These are phyloP conservation scores for Elongisporangium senticosum DNA, from an alignment of 352 stramenopile species.

Conservation along the genomic window DNA sequence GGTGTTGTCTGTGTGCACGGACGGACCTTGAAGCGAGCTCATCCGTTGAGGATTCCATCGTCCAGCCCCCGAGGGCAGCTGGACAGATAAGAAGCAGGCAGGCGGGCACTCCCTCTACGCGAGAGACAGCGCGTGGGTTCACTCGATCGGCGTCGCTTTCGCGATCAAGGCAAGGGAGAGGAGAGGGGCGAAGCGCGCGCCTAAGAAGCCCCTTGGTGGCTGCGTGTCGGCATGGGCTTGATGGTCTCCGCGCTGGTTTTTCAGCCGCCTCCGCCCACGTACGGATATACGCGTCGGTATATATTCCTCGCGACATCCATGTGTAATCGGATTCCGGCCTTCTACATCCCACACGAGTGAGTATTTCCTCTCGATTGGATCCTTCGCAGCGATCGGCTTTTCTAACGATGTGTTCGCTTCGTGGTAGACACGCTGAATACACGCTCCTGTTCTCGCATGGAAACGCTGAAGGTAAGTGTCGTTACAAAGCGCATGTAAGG, in stretches of 20 bases:
- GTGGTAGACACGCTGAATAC: slow-evolving; percentile 82
- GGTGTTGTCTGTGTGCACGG: no score
- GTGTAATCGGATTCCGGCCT: slow-evolving; percentile 90
- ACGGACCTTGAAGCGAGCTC: no score
- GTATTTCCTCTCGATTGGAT: slow-evolving; percentile 8
- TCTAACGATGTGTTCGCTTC: slow-evolving; percentile 9
- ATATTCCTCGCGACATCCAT: slow-evolving; percentile 91
- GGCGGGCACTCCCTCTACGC: no score
- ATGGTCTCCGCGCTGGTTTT: slow-evolving; percentile 85
- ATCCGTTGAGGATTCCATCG: no score
- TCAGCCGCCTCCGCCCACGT: slow-evolving; percentile 77
- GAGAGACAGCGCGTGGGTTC: no score
- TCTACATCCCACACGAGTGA: slow-evolving; percentile 91
- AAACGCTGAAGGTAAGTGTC: slow-evolving; percentile 89
- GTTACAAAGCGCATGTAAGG: neutral
- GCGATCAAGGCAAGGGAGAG: no score
- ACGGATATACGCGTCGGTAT: slow-evolving; percentile 80
- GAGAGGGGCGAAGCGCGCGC: no score
- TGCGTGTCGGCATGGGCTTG: slow-evolving; percentile 46
- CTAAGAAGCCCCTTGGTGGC: no score
- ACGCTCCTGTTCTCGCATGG: slow-evolving; percentile 97
- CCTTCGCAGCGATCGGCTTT: slow-evolving; percentile 1
- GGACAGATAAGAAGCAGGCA: no score
- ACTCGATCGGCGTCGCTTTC: no score
- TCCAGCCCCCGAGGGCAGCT: no score